phyloP scores from a whole-genome alignment of 2,329 filamentous ascomycete species.

The Trichophyton simii region DNA sequence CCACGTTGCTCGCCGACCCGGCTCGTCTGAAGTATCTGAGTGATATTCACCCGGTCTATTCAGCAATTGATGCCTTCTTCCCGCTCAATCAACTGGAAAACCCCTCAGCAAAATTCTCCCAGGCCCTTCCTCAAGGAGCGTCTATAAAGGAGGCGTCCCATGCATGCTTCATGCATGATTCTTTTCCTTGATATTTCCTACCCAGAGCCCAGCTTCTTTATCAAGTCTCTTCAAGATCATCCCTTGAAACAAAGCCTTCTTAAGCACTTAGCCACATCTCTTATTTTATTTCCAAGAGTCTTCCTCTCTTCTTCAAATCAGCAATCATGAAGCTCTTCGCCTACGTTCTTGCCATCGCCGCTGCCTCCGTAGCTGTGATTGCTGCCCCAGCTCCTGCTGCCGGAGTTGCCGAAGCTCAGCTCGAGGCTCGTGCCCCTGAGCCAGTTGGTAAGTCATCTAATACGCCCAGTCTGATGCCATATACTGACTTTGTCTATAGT shows the following conservation, averaged over 20 bases:
- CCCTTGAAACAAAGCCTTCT: not conserved
- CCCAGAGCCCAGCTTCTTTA: not conserved
- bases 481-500: conserved; percentile 16
- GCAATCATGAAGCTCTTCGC: conserved; percentile 38
- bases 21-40: not conserved
- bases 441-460: not conserved
- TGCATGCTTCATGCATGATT: not conserved
- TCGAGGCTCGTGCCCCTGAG: not conserved
- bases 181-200: not conserved
- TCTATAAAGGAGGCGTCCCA: not conserved
- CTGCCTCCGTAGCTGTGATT: conserved; percentile 24
- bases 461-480: conserved; percentile 12
- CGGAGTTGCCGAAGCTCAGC: conserved; percentile 3
- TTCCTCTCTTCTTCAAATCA: conserved; percentile 4
- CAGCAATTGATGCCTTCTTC: not conserved
- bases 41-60: conserved; percentile 9
- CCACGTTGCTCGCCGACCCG: not conserved
- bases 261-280: conserved; percentile 7
- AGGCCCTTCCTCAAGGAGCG: not conserved
- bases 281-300: conserved; percentile 8
- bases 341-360: conserved; percentile 31
- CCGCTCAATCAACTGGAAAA: not conserved
- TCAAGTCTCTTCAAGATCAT: conserved; percentile 4
- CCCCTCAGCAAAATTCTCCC: not conserved
- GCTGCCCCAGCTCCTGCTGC: conserved; percentile 15